These are phyloP conservation scores for Fusarium austroafricanum DNA, from an alignment of 2,329 filamentous ascomycete species.

Conservation along the genomic window DNA sequence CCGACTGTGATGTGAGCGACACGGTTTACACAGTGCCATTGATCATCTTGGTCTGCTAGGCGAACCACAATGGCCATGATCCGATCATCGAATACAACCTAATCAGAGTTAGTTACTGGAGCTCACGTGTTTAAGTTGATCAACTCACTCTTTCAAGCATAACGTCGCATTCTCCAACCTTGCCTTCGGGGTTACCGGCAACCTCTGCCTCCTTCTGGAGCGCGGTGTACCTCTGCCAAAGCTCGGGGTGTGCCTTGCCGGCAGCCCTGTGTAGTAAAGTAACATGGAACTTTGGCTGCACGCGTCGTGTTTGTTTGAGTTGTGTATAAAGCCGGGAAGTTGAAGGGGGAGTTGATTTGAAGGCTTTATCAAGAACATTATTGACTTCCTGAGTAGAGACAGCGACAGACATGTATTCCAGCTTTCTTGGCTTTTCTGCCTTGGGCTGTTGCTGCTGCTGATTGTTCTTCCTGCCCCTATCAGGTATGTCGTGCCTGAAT, in stretches of 20 bases:
- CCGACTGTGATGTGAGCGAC: slow-evolving; percentile 92
- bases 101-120: slow-evolving; percentile 38
- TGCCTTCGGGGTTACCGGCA: slow-evolving; percentile 44
- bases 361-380: slow-evolving; percentile 74
- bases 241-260: slow-evolving; percentile 68
- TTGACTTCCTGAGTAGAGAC: slow-evolving; percentile 58
- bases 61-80: slow-evolving; percentile 93
- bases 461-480: slow-evolving; percentile 58
- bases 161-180: slow-evolving; percentile 73
- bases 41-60: slow-evolving; percentile 66
- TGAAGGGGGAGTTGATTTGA: slow-evolving; percentile 65
- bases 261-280: slow-evolving; percentile 87
- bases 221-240: slow-evolving; percentile 81
- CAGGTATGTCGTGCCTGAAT: slow-evolving; percentile 79
- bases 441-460: slow-evolving; percentile 45
- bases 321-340: slow-evolving; percentile 73
- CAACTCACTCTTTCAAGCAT: slow-evolving; percentile 67
- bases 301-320: slow-evolving; percentile 76
- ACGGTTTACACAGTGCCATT: slow-evolving; percentile 78
- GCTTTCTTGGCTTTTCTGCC: slow-evolving; percentile 51
- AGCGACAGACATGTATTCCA: slow-evolving; percentile 69
- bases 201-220: slow-evolving; percentile 63
- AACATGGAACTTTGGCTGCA: slow-evolving; percentile 91
- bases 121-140: not conserved
- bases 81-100: slow-evolving; percentile 84